Percentiles rank a stretch among this genome's conserved stretches.
phyloP scores from a whole-genome alignment of 176 grass and related monocot species.

The Phyllostachys edulis region DNA sequence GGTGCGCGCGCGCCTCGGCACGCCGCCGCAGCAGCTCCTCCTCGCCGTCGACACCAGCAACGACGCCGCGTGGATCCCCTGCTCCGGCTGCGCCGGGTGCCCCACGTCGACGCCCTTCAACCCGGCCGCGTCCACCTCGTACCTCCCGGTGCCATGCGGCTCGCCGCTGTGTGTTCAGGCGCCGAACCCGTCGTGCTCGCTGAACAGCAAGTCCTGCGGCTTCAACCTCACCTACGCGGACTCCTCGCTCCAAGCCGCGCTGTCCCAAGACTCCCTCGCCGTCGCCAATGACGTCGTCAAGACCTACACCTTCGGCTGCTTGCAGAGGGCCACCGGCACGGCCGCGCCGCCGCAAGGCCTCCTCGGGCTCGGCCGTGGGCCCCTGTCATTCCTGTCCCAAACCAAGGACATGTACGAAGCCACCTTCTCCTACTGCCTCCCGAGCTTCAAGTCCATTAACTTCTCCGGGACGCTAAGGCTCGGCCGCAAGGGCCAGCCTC shows the following conservation, averaged over 20 bases:
- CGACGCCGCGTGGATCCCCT: slow-evolving; percentile 87
- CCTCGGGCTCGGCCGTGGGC: slow-evolving; percentile 75
- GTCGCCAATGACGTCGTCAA: slow-evolving; percentile 62
- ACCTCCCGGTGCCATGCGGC: slow-evolving; percentile 51
- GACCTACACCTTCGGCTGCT: slow-evolving; percentile 79
- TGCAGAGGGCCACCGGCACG: slow-evolving; percentile 64
- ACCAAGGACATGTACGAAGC: slow-evolving; percentile 62
- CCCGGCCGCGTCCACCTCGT: slow-evolving; percentile 39
- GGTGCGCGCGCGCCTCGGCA: slow-evolving; percentile 68
- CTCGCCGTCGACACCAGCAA: slow-evolving; percentile 84
- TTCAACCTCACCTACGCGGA: slow-evolving; percentile 71
- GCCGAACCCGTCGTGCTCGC: slow-evolving; percentile 52
- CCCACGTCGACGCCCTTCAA: slow-evolving; percentile 50
- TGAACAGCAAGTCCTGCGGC: slow-evolving; percentile 36
- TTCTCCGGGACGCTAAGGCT: slow-evolving; percentile 89
- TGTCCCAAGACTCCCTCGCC: slow-evolving; percentile 66
- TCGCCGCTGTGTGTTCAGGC: slow-evolving; percentile 54
- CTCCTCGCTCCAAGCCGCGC: slow-evolving; percentile 56
- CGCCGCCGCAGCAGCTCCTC: slow-evolving; percentile 68
- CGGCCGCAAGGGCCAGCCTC: slow-evolving; percentile 65
- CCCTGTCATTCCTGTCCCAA: slow-evolving; percentile 79
- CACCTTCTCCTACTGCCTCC: slow-evolving; percentile 91
- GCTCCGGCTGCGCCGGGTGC: slow-evolving; percentile 58
- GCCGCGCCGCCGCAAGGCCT: slow-evolving; percentile 76
- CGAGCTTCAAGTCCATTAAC: slow-evolving; percentile 76